These are phyloP conservation scores for Penicillium sp. DNA, from an alignment of 2,329 filamentous ascomycete species.

Conservation along the genomic window DNA sequence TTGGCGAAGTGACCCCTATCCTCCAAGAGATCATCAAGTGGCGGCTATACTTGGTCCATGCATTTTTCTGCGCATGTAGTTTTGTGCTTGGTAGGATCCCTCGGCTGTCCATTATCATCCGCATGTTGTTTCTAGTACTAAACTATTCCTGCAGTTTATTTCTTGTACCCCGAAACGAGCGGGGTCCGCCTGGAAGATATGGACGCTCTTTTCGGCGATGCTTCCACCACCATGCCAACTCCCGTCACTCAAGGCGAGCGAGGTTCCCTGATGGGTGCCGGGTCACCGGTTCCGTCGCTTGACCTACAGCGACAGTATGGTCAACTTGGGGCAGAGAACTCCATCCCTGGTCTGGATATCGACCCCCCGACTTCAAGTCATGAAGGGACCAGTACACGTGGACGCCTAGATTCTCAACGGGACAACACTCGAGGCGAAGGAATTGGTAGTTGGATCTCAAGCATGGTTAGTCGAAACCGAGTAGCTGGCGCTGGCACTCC, in stretches of 20 bases:
- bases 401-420: slow-evolving; percentile 33
- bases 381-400: slow-evolving; percentile 49
- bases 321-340: slow-evolving; percentile 57
- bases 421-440: slow-evolving; percentile 49
- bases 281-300: slow-evolving; percentile 75
- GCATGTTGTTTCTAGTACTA: slow-evolving; percentile 1
- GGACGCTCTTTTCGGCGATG: slow-evolving; percentile 90
- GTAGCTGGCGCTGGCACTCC: slow-evolving; percentile 37
- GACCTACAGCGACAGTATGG: slow-evolving; percentile 56
- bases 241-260: slow-evolving; percentile 73
- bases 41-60: slow-evolving; percentile 91
- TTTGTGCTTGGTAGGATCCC: slow-evolving; percentile 83
- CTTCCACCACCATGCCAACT: slow-evolving; percentile 76
- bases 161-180: slow-evolving; percentile 94
- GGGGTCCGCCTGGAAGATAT: slow-evolving; percentile 95
- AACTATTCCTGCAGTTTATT: slow-evolving; percentile 66
- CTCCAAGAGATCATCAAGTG: slow-evolving; percentile 89
- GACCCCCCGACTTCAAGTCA: slow-evolving; percentile 65
- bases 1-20: slow-evolving; percentile 90
- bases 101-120: not conserved
- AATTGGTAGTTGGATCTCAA: slow-evolving; percentile 66
- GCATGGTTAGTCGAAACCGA: slow-evolving; percentile 57
- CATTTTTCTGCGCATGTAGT: slow-evolving; percentile 92
- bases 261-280: slow-evolving; percentile 72
- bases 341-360: slow-evolving; percentile 77